These are phyloP conservation scores for Mimosa bimucronata DNA, from an alignment of 306 rosid genomes.

Conservation along the genomic window DNA sequence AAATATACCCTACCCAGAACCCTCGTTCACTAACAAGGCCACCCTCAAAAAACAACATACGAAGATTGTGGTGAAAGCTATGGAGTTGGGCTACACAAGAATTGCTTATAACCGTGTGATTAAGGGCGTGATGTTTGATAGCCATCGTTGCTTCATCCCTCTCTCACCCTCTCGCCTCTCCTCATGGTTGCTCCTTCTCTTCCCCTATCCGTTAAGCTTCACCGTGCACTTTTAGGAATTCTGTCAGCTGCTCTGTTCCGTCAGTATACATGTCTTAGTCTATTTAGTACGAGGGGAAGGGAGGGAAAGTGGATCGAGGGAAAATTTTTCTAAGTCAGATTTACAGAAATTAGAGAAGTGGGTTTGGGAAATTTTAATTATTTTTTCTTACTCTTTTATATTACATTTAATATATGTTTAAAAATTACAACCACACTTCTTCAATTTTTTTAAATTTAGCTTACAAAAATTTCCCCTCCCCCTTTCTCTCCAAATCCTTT, in stretches of 20 bases:
- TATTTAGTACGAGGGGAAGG: too few species aligned
- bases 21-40: slow-evolving; percentile 44
- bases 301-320: too few species aligned
- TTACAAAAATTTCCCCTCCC: too few species aligned
- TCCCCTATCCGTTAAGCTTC: slow-evolving; percentile 66
- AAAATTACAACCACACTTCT: too few species aligned
- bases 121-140: slow-evolving; percentile 86
- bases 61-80: slow-evolving; percentile 62
- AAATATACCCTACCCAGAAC: slow-evolving; percentile 59
- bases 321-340: too few species aligned
- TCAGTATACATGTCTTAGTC: slow-evolving; percentile 91
- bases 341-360: too few species aligned
- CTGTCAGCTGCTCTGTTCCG: slow-evolving; percentile 71
- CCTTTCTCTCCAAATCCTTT: too few species aligned
- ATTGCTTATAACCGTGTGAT: slow-evolving; percentile 83
- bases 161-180: slow-evolving; percentile 63
- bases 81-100: slow-evolving; percentile 90
- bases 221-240: slow-evolving; percentile 66
- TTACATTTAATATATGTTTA: too few species aligned
- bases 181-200: slow-evolving; percentile 70
- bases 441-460: too few species aligned
- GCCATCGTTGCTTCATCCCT: slow-evolving; percentile 73
- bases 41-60: slow-evolving; percentile 49
- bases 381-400: too few species aligned
- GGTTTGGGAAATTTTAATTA: too few species aligned